These are phyloP conservation scores for Acanthamoeba castellanii DNA, from an alignment of 208 protist species.

Conservation along the genomic window DNA sequence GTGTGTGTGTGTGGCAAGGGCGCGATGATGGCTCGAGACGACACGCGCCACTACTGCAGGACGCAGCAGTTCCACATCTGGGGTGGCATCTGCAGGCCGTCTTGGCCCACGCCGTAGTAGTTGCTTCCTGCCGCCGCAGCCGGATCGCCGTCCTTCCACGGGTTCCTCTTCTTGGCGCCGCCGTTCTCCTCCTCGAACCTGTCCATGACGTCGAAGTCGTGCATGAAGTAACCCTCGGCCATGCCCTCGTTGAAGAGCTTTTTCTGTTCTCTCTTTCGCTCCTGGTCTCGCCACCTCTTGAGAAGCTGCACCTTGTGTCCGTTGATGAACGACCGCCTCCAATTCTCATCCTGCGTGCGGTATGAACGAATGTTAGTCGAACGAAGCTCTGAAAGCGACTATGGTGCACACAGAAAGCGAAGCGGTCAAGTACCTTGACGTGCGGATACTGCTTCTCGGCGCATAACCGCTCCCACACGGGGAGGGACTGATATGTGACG, in stretches of 20 bases:
- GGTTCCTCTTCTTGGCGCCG: not conserved
- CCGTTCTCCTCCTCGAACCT: constrained; percentile 27
- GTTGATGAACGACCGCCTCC: constrained; percentile 36
- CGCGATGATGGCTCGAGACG: not conserved
- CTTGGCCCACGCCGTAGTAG: constrained; percentile 32
- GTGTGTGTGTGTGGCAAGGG: no score
- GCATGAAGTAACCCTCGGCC: constrained; percentile 63
- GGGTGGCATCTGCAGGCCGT: constrained; percentile 4
- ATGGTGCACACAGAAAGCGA: not conserved
- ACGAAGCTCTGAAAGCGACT: not conserved
- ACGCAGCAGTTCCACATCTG: constrained; percentile 59
- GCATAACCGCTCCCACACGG: constrained; percentile 30
- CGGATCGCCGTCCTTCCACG: not conserved
- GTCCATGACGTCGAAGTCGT: constrained; percentile 30
- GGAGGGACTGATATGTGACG: constrained; percentile 30
- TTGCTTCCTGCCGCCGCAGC: not conserved
- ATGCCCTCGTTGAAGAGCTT: constrained; percentile 45
- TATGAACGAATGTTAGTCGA: not conserved
- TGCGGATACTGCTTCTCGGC: not conserved
- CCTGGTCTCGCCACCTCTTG: constrained; percentile 52
- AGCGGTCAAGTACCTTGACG: not conserved
- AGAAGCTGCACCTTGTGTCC: constrained; percentile 30
- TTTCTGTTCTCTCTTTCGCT: constrained; percentile 34
- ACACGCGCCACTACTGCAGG: not conserved
- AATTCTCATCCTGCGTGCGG: not conserved